These are phyloP conservation scores for Pichia manshurica DNA, from an alignment of 805 yeast genomes.

Conservation along the genomic window DNA sequence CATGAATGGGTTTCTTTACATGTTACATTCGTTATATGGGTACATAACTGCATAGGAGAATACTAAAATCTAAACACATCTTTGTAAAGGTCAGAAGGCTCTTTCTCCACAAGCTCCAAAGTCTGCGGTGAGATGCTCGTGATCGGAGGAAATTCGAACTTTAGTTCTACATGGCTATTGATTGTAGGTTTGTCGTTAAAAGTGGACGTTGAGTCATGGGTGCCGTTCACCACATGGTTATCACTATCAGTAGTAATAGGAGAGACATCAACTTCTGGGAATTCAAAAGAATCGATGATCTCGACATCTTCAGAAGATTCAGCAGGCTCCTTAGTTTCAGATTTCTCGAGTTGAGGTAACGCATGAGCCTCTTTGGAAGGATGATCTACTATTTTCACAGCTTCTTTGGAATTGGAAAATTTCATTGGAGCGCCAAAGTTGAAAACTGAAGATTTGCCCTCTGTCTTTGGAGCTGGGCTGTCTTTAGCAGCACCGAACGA, in stretches of 20 bases:
- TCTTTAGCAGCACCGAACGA: neutral
- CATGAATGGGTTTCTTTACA: no score
- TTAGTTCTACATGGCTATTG: neutral
- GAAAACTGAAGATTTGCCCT: neutral
- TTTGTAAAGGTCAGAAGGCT: neutral
- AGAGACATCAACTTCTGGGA: conserved; percentile 19
- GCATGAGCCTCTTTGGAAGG: no score
- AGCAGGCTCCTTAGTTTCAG: conserved; percentile 3
- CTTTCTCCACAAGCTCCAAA: neutral
- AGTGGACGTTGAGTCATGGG: no score
- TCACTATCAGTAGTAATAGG: neutral
- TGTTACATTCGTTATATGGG: no score
- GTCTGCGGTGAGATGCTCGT: neutral
- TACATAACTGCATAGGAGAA: no score
- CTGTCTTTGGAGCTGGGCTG: neutral
- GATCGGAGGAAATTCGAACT: neutral
- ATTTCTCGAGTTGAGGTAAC: neutral
- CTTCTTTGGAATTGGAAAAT: no score
- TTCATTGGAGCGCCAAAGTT: neutral
- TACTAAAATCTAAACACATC: conserved; percentile 3
- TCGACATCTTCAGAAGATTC: conserved; percentile 9
- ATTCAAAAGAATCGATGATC: conserved; percentile 19
- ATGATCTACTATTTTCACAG: no score
- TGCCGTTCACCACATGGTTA: no score
- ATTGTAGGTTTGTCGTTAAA: neutral